Base-by-base conservation (phyloP, 2,329 filamentous ascomycete genomes). In the Penicillium oxalicum region DNA sequence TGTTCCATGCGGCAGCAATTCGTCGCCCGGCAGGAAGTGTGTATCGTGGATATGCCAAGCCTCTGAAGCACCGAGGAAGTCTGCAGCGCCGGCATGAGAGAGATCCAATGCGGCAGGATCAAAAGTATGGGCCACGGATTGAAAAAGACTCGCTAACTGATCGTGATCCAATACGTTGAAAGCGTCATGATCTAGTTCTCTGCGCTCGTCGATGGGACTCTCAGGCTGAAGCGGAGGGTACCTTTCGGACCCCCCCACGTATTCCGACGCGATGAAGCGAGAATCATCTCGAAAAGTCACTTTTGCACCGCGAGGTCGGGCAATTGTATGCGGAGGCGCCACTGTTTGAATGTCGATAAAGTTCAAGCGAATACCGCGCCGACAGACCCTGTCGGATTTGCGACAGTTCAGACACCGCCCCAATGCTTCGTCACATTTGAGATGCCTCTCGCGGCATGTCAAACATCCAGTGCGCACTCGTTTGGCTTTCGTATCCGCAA, bases 231-330 rank as follows among this genome's bases (percentile, higher is more conserved):
- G 65, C 4, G 75, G 75, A 25, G 83, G 77, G 68, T 96, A 96
- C 53, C 82, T 82, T 55, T 82, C 80, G 25, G 84, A 71, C 0
- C 91, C 91, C 4, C 88, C 90, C 45, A 81, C 77, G 66, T 97
- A 97, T 65, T 95, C 90, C 1, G 87, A 91, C 5, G 91, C 91
- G 66, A 96, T 94, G 40, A 87, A 79, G 28, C 90, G 80, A 24
- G 91, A 96, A 65, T 97, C 90, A 64, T 96, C 91, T 61, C 86
- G 79, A 58, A 97, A 96, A 45, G 81, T 77, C 11, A 96, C 82
- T 79, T 65, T 63, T 79, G 86, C 89, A 44, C 88, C 84, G 1
- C 77, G 72, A 1, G 81, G 79, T 2, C 77, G 78, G 4, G 78
- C 75, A 25, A 86, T 72, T 42, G 67, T 58, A 55, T 79, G 78